Evolutionary conservation across 805 yeast genomes (phyloP), one percentile per base, ranked within the genome.

Genomic region (Kuraishia piskuri): DNA sequence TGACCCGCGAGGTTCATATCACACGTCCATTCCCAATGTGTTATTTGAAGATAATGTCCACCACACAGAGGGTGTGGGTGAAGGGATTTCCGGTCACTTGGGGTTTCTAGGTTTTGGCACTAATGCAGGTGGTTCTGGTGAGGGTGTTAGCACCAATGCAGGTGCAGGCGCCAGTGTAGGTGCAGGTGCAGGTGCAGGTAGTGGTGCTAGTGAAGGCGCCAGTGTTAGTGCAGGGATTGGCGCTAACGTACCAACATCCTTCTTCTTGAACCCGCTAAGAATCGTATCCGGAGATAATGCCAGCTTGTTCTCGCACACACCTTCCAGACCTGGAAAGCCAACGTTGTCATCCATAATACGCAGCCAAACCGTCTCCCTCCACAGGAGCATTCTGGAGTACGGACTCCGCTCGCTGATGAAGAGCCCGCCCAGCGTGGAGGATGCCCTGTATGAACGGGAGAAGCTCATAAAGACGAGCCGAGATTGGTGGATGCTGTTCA

Each of bases 401-500:
- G 52, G 23, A n/a, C 40, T 23, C 10, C 23, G 17, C 19, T n/a
- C 40, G 17, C 17, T 31, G 17, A 12, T 31, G 9, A n/a, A 31
- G 3, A 3, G n/a, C 14, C 40, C 24, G 6, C 19, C 37, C 12
- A n/a, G 17, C 21, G 37, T 19, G 22, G 17, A 50, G 7, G 21
- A 22, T 23, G 25, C 22, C 12, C 49, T 51, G 26, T 22, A 14
- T 20, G 50, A 45, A 22, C n/a, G n/a, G 20, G 50, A 31, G 14
- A 47, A 48, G 17, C 22, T 52, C n/a, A 17, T 52, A 21, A 52
- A 52, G 37, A 52, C 53, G 14, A 36, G 50, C 36, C 24, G 47
- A 19, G 48, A 52, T 20, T 52, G 53, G 53, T 52, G 53, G 53
- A 19, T 52, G 14, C 37, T 52, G 46, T 14, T 22, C 1, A 31